Base-by-base conservation (phyloP, 225 moss, liverwort and hornwort species). In the Asterella californica region DNA sequence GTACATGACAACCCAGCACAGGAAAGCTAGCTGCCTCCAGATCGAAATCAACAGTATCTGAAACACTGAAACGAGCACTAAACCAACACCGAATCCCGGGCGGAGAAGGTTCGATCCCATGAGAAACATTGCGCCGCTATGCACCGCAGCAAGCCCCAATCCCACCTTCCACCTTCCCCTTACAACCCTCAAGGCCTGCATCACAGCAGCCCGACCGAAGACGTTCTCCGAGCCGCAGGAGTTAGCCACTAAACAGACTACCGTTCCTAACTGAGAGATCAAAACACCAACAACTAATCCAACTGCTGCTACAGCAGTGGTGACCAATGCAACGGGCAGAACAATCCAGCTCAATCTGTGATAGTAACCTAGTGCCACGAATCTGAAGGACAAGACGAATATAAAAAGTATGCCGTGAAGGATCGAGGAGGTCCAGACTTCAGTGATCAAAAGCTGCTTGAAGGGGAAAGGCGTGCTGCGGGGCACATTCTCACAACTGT, bases 71-170 rank as follows among this genome's bases (percentile, higher is more conserved):
- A 71, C 45, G 25, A 71, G 46, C 45, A 71, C 2, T 34, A 46
- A 0, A 10, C 70, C 70, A 71, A 42, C 70, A 71, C 22, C 22
- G 14, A 47, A 71, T n/a, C 70, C 46, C 12, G 70, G 70, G n/a
- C 70, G 70, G 45, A 71, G 70, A 1, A 71, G 70, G 46, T 71
- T 71, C 46, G 70, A 71, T 71, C 70, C 70, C 46, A 71, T 71
- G 25, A 71, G 70, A 12, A 71, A 34, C 46, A 71, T 9, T n/a
- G 46, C 46, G 18, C 70, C 70, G 0, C 46, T 22, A n/a, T 71
- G 14, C 9, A 71, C 25, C 46, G 25, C 46, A 71, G 70, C 70
- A 45, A 71, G 10, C 25, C 46, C 70, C 34, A 71, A 27, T 45
- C 70, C 70, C 2, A 71, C 70, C n/a, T 42, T 46, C 70, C 70